phyloP scores from a whole-genome alignment of 2,329 filamentous ascomycete species.

The Mollisiaceae sp. region DNA sequence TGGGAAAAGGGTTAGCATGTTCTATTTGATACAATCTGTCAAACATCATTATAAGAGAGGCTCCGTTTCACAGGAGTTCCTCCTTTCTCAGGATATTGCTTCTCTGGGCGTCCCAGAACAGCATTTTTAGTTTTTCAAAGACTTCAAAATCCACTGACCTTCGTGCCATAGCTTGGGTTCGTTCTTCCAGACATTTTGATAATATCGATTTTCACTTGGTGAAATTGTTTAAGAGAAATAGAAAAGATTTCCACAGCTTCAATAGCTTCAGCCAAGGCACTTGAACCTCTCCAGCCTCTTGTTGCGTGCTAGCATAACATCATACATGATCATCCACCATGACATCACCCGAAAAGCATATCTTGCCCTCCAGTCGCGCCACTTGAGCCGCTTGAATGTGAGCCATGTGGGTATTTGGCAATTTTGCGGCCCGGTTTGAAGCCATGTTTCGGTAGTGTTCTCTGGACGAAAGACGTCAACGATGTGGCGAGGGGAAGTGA shows the following conservation, averaged over 20 bases:
- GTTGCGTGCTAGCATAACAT: constrained; percentile 11
- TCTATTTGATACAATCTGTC: background rate
- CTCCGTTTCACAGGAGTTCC: background rate
- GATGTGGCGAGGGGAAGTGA: background rate
- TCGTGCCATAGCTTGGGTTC: constrained; percentile 33
- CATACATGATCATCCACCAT: constrained; percentile 22
- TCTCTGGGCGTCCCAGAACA: background rate
- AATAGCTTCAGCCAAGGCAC: no score
- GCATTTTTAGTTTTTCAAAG: background rate
- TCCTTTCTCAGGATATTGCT: background rate
- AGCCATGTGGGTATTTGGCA: background rate
- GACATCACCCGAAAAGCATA: constrained; percentile 23
- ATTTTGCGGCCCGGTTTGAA: background rate
- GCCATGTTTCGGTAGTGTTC: background rate
- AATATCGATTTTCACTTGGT: background rate
- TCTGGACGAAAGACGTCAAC: constrained; percentile 11
- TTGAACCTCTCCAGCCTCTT: background rate
- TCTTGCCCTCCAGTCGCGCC: background rate
- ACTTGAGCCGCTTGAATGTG: background rate
- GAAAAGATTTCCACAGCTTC: no score
- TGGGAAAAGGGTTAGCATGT: constrained; percentile 43
- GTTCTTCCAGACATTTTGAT: constrained; percentile 37
- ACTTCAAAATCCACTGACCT: constrained; percentile 16
- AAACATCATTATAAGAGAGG: background rate
- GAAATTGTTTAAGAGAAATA: background rate